Evolutionary conservation across 1,284 basidiomycete genomes (phyloP).

Genomic region (Pholiota adiposa): DNA sequence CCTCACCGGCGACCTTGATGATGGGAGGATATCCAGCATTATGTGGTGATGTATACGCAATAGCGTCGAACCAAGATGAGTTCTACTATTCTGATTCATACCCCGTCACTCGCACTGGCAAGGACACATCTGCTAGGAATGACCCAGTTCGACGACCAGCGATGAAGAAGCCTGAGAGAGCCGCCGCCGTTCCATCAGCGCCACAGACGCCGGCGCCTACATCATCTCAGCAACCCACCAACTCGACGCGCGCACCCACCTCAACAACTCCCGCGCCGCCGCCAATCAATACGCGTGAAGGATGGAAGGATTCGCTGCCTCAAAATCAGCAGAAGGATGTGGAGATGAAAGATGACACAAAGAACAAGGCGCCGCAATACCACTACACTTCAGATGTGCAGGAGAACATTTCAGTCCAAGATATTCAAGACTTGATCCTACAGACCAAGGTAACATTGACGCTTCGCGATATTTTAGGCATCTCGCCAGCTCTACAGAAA

Average conservation of each 20-base stretch:
- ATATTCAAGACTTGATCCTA: not conserved
- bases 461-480: constrained; percentile 12
- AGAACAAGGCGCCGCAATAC: not conserved
- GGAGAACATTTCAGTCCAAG: not conserved
- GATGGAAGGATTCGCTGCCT: constrained; percentile 1
- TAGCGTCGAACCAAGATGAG: not conserved
- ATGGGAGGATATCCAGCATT: not conserved
- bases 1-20: not conserved
- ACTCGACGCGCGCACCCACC: not conserved
- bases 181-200: not conserved
- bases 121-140: not conserved
- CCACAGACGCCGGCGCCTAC: not conserved
- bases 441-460: not conserved
- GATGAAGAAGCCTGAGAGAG: not conserved
- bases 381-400: constrained; percentile 1
- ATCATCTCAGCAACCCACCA: not conserved
- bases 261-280: not conserved
- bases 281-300: constrained; percentile 8
- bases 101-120: not conserved
- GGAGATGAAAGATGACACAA: constrained; percentile 3
- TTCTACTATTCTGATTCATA: not conserved
- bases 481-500: constrained; percentile 15
- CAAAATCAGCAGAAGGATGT: not conserved
- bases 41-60: not conserved
- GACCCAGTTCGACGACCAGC: not conserved